Percentiles rank a stretch among this genome's conserved stretches.
phyloP scores from a whole-genome alignment of 345 rosid genomes.

The Erodium maritimum region DNA sequence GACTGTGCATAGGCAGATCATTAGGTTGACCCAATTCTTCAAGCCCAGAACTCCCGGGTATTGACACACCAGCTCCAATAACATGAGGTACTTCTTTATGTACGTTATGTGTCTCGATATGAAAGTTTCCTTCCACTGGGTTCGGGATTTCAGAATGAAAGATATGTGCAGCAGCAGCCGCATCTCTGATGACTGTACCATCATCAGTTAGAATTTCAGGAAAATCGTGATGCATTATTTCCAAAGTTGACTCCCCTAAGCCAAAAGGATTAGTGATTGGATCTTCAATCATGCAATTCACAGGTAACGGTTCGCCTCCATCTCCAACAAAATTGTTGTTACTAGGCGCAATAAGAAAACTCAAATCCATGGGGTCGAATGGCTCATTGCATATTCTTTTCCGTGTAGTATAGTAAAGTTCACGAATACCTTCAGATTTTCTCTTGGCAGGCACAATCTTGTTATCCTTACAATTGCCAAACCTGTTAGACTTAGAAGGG shows the following conservation, averaged over 20 bases:
- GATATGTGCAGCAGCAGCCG: conserved; percentile 12
- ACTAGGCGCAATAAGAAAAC: conserved; percentile 40
- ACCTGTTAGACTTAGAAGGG: conserved; percentile 35
- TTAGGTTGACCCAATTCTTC: not conserved
- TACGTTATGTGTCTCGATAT: conserved; percentile 26
- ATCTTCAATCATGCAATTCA: conserved; percentile 26
- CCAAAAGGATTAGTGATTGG: conserved; percentile 38
- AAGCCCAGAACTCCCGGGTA: conserved; percentile 13
- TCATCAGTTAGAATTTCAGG: conserved; percentile 31
- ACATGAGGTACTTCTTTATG: conserved; percentile 17
- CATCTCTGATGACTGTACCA: conserved; percentile 14
- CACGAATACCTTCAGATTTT: conserved; percentile 45
- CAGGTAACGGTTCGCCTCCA: conserved; percentile 25
- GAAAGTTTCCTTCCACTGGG: conserved; percentile 24
- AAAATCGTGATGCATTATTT: conserved; percentile 33
- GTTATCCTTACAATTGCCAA: conserved; percentile 51
- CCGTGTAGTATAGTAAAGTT: conserved; percentile 51
- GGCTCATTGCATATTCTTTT: conserved; percentile 62
- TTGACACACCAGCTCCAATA: conserved; percentile 27
- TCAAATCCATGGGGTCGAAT: conserved; percentile 36
- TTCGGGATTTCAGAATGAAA: conserved; percentile 18
- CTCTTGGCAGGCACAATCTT: conserved; percentile 47
- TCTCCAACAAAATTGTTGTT: conserved; percentile 31
- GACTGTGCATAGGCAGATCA: not conserved
- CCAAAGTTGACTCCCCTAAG: conserved; percentile 52